Base-by-base conservation (phyloP, 257 asterid genomes). In the Ballota nigra region DNA sequence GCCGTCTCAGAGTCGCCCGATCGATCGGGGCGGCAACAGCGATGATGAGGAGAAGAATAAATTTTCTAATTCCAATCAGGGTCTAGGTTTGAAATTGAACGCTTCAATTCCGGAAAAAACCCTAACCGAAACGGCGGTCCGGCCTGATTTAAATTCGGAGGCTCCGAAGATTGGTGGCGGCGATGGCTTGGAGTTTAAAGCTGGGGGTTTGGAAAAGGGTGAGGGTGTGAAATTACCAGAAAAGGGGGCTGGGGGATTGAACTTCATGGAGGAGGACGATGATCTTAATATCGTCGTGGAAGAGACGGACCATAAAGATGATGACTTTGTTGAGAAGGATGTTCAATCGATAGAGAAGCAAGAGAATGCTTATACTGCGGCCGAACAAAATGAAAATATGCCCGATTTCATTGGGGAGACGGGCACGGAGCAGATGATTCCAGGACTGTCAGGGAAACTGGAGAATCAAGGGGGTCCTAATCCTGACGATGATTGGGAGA, bases 131-230 rank as follows among this genome's bases (percentile, higher is more conserved):
- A 16, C 43, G 45, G 66, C 24, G 24, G 8, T 15, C 26, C 66
- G 45, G 47, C 64, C 73, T 58, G 91, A 78, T 77, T 80, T 81
- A 63, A 80, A 79, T 72, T 38, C 19, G 11, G 80, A 31, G 49
- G 52, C 59, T 31, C 26, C 71, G 60, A 26, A 72, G 69, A 33
- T 77, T 68, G 76, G 38, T 8, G 75, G 79, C 29, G 80, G 61
- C 38, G 77, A 73, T 43, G 68, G 45, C 7, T 52, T 23, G 69
- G 75, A 43, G 66, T 33, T 74, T 63, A 75, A 67, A 45, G 74
- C 75, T 76, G 82, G 87, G 96, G 92, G 73, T 89, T 87, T 81
- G 77, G 90, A 70, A 81, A 75, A 82, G 82, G 83, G 51, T 38
- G 85, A 72, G 38, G 77, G 45, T 75, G 86, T 56, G 70, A 70